Base-by-base conservation (phyloP, 257 asterid species). In the Jasminum sambac region DNA sequence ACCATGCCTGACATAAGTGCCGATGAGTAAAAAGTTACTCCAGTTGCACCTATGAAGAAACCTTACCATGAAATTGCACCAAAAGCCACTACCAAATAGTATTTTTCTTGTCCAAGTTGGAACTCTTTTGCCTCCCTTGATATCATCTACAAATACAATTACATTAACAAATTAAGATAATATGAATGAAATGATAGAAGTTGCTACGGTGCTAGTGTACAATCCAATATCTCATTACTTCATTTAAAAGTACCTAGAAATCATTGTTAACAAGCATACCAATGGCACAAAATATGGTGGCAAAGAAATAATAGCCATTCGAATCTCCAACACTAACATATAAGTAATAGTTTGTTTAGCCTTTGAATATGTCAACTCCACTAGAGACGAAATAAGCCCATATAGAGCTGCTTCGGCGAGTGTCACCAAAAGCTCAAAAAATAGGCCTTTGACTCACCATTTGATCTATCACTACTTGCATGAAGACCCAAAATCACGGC, bases 301-400 rank as follows among this genome's bases (percentile, higher is more conserved):
- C 59, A 16, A 50, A 50, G 59, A 50, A n/a, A 50, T 24, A 17
- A 50, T 50, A 50, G n/a, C 59, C 59, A 50, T 50, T 24, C n/a
- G 59, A n/a, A 30, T 30, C 36, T 30, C 36, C 36, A 30, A 30
- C 36, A 30, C 2, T 30, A 4, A 30, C 4, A 4, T 30, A 30
- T 30, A 30, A 4, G 36, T 30, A 30, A 30, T 30, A 30, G 4
- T 4, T 4, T 1, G 36, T 30, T 30, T 30, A 30, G 1, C 36
- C 4, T 30, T 30, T 30, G 4, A 30, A 30, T 1, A 30, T 30
- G 36, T 30, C 36, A 30, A 30, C 36, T 30, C 36, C 4, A n/a
- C n/a, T n/a, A n/a, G n/a, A 1, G 36, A 4, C 36, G 4, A 30
- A 30, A 30, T 30, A 30, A 30, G 36, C 36, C 36, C 36, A 30